A percentile compares a stretch with the other conserved stretches of the same genome.
Evolutionary conservation across 441 rosid species (phyloP).

Genomic region (Rhodomyrtus psidioides): DNA sequence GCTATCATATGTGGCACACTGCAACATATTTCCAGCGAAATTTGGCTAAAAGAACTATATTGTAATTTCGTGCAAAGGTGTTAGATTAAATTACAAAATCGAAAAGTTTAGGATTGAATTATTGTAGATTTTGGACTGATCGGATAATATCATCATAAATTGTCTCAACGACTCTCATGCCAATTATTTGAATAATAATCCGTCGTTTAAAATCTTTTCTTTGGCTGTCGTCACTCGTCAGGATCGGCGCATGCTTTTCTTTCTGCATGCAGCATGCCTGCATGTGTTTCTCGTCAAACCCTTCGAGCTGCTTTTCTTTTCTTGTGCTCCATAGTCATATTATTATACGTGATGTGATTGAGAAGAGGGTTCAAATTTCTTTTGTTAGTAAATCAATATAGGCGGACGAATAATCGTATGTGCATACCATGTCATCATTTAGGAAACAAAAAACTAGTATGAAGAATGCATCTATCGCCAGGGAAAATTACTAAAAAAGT

Average conservation of each 20-base stretch:
- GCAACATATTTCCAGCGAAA: rapidly evolving
- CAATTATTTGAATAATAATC: not conserved
- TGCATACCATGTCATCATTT: not conserved
- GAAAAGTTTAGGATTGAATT: not conserved
- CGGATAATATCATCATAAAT: not conserved
- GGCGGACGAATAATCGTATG: not conserved
- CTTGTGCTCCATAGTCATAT: not conserved
- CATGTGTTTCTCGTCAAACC: not conserved
- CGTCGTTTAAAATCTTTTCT: not conserved
- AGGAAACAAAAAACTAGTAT: not conserved
- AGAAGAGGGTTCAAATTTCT: not conserved
- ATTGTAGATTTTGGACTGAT: not conserved
- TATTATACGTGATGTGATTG: not conserved
- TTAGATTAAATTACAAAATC: not conserved
- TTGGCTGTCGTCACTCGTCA: not conserved
- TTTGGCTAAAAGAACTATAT: not conserved
- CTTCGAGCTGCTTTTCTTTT: not conserved
- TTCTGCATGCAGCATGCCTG: not conserved
- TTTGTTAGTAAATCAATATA: not conserved
- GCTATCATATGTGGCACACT: not conserved
- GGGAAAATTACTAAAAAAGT: too few relatives aligned
- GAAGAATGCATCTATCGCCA: too few relatives aligned
- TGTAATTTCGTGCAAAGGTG: not conserved
- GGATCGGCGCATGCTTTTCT: not conserved
- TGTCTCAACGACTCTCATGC: not conserved